Evolutionary conservation across 371 early-diverging fungal genomes (phyloP).

Genomic region (Rhizopus microsporus): DNA sequence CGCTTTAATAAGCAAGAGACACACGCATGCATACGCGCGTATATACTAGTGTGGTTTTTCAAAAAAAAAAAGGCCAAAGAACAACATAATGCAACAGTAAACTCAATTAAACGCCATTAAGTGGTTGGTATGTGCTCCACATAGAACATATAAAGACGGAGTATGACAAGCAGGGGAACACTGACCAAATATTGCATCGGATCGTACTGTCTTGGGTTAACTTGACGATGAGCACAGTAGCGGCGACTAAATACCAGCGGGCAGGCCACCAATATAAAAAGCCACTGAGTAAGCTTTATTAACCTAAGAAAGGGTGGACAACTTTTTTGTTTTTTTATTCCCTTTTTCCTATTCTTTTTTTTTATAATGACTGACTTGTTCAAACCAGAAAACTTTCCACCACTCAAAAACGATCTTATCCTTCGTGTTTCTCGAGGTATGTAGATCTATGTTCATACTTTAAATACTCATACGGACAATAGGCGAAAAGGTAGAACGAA

Average conservation of each 20-base stretch:
- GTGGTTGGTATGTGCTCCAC: too few relatives aligned
- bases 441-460: neutral
- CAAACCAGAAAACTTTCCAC: slow-evolving; percentile 66
- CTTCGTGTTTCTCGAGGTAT: slow-evolving; percentile 82
- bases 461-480: neutral
- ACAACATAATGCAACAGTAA: too few relatives aligned
- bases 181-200: neutral
- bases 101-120: too few relatives aligned
- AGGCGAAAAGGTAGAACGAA: slow-evolving; percentile 84
- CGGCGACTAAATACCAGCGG: slow-evolving; percentile 1
- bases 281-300: slow-evolving; percentile 1
- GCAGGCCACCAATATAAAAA: neutral
- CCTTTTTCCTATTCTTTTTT: slow-evolving; percentile 1
- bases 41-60: too few relatives aligned
- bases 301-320: neutral
- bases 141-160: neutral
- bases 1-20: too few relatives aligned
- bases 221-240: neutral
- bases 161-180: too few relatives aligned
- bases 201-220: neutral
- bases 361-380: slow-evolving; percentile 11
- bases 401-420: slow-evolving; percentile 89
- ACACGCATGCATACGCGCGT: too few relatives aligned
- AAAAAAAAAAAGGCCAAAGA: too few relatives aligned
- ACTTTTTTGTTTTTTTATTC: neutral